Base-by-base conservation (phyloP, 805 yeast genomes). In the Wickerhamiella galacta region DNA sequence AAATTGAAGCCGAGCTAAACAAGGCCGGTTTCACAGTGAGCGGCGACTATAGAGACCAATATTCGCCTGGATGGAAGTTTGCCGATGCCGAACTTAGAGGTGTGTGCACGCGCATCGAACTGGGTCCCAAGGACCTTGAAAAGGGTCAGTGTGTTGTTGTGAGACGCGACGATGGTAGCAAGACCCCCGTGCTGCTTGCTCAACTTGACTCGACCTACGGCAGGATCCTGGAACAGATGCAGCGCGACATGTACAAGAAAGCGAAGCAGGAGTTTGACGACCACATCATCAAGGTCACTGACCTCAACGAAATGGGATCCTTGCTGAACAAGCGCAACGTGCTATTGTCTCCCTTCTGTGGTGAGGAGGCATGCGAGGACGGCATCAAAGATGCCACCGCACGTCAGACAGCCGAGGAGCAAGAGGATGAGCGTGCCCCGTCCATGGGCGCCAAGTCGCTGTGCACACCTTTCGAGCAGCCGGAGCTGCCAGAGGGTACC, bases 361-460 rank as follows among this genome's bases (percentile, higher is more conserved):
- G 95, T 45, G 77, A 60, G 38, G 68, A 67, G 45, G 93, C 74
- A 46, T 90, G 98, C 69, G 99, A 90, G 61, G 98, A 90, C 47
- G 87, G 79, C 47, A 92, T 90, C 60, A 90, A 92, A 68, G 94
- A 85, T 30, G 65, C 81, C 28, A 72, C 80, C 12, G 82, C 93
- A 27, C 66, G 72, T 27, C 74, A 67, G 58, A 78, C 82, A 45
- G 87, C 77, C 41, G 93, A 79, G 44, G 81, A 72, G 46, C 94
- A 79, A 56, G 76, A 66, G 31, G 99, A 90, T 54, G 96, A 90
- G 52, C 78, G 80, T 57, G 82, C 98, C 16, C 99, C 99, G 54
- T 74, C 92, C 33, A 90, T 90, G 99, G 99, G 99, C 53, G 99
- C 99, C 45, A 90, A 90, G 66, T 78, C 94, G 15, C 68, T 90